Conservation (phyloP, 2,329 filamentous ascomycete genomes). For the Periglandula ipomoeae region DNA sequence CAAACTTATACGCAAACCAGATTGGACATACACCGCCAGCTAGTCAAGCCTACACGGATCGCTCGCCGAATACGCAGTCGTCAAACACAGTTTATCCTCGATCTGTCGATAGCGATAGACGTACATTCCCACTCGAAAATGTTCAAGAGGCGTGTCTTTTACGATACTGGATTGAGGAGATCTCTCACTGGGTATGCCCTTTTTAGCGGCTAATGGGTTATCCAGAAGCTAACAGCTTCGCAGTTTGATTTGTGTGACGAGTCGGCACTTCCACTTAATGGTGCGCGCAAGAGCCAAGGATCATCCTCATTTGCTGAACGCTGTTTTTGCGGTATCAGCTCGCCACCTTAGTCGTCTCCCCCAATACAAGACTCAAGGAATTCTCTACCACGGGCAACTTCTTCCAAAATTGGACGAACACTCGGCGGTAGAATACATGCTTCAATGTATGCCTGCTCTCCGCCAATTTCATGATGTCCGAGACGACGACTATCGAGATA, state of each 20-base stretch:
- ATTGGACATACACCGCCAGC: neutral
- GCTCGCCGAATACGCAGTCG: neutral
- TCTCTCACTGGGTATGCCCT: constrained; percentile 28
- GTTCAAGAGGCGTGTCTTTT: constrained; percentile 29
- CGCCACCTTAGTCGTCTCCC: constrained; percentile 29
- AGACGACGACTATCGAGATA: constrained; percentile 30
- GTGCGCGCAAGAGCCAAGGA: constrained; percentile 25
- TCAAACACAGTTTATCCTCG: neutral
- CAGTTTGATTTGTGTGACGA: constrained; percentile 32
- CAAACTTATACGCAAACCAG: neutral
- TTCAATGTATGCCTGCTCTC: constrained; percentile 30
- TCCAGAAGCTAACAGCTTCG: neutral
- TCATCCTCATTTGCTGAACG: constrained; percentile 29
- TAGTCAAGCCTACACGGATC: neutral
- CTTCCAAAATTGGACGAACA: constrained; percentile 26
- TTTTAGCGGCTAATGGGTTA: neutral
- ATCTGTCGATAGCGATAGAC: neutral
- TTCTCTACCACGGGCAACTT: constrained; percentile 28
- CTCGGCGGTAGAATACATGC: constrained; percentile 30
- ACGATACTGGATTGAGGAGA: constrained; percentile 29
- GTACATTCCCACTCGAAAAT: constrained; percentile 22
- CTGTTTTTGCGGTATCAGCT: constrained; percentile 31
- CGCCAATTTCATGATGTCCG: constrained; percentile 26
- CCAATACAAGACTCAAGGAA: constrained; percentile 27
- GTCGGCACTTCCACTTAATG: constrained; percentile 29